Evolutionary conservation across 2,329 filamentous ascomycete genomes (phyloP).

Genomic region (Ascocoryne sarcoides): DNA sequence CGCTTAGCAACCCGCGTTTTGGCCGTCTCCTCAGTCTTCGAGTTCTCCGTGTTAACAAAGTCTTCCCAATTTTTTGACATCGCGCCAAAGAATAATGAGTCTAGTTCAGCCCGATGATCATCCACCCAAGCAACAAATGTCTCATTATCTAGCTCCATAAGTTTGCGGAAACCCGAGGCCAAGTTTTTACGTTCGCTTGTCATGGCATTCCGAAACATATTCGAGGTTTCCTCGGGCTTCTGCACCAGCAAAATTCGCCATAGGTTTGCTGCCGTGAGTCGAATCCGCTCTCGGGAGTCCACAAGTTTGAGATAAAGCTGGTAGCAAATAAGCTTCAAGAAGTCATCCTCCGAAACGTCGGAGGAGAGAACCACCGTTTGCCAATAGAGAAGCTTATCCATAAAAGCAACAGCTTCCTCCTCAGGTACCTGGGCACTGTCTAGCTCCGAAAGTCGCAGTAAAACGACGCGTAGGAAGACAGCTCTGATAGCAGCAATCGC

Average conservation of each 20-base stretch:
- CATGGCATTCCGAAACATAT: slow-evolving; percentile 64
- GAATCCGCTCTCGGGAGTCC: slow-evolving; percentile 56
- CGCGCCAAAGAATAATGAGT: slow-evolving; percentile 71
- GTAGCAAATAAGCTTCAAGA: slow-evolving; percentile 82
- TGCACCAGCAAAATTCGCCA: slow-evolving; percentile 92
- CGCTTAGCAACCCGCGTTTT: slow-evolving; percentile 63
- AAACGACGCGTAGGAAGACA: slow-evolving; percentile 68
- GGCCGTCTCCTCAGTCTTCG: slow-evolving; percentile 66
- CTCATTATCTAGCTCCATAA: slow-evolving; percentile 83
- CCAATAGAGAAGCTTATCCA: slow-evolving; percentile 90
- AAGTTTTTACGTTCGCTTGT: slow-evolving; percentile 62
- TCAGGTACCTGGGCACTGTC: slow-evolving; percentile 56
- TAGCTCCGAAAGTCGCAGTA: slow-evolving; percentile 76
- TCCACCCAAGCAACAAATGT: slow-evolving; percentile 86
- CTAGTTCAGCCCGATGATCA: slow-evolving; percentile 66
- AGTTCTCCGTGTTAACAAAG: slow-evolving; percentile 77
- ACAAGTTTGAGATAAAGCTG: slow-evolving; percentile 85
- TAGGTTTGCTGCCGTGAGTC: slow-evolving; percentile 70
- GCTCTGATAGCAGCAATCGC: slow-evolving; percentile 67
- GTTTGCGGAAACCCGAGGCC: slow-evolving; percentile 67
- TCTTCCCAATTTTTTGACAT: slow-evolving; percentile 81
- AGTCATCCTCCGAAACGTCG: slow-evolving; percentile 66
- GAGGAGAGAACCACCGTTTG: slow-evolving; percentile 80
- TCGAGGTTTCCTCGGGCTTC: slow-evolving; percentile 73
- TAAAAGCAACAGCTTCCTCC: slow-evolving; percentile 57